Evolutionary conservation across 2,329 filamentous ascomycete genomes (phyloP).

Genomic region (Nakataea oryzae): DNA sequence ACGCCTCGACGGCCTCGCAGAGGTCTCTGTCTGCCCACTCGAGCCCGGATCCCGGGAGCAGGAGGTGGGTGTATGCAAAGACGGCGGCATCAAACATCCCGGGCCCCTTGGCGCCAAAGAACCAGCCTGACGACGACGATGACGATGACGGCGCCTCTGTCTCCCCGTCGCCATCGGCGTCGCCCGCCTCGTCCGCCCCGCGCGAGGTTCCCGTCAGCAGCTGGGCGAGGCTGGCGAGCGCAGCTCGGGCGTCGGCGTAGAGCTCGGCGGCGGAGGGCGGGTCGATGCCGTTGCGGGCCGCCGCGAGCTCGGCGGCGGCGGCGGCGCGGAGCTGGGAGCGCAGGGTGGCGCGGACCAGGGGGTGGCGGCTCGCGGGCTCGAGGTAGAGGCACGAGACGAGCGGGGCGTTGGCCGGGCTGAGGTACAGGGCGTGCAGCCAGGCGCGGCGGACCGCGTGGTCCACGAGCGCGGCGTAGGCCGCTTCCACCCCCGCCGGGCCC

Average conservation of each 20-base stretch:
- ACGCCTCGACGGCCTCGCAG: conserved; percentile 40
- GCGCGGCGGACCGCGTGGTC: conserved; percentile 71
- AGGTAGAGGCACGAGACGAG: conserved; percentile 68
- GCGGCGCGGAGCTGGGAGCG: conserved; percentile 59
- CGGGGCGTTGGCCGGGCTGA: conserved; percentile 55
- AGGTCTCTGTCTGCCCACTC: conserved; percentile 56
- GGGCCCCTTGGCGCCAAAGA: conserved; percentile 54
- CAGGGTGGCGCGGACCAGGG: conserved; percentile 52
- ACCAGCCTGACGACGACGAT: conserved; percentile 26
- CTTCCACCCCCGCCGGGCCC: no score
- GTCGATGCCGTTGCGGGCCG: conserved; percentile 5
- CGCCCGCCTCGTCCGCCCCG: conserved; percentile 10
- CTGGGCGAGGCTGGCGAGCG: conserved; percentile 33
- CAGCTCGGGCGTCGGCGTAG: conserved; percentile 31
- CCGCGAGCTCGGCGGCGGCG: conserved; percentile 50
- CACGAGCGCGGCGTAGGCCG: conserved; percentile 66
- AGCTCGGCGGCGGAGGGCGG: conserved; percentile 17
- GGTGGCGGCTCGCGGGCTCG: conserved; percentile 45
- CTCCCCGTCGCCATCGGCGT: conserved; percentile 12
- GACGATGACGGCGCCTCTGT: not conserved
- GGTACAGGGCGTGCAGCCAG: conserved; percentile 81
- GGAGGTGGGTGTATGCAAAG: conserved; percentile 79
- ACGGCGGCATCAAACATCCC: conserved; percentile 78
- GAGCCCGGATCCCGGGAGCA: conserved; percentile 40
- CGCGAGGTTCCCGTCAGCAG: conserved; percentile 18